Base-by-base conservation (phyloP, 495 filamentous ascomycete species). In the Hyaloscypha variabilis region DNA sequence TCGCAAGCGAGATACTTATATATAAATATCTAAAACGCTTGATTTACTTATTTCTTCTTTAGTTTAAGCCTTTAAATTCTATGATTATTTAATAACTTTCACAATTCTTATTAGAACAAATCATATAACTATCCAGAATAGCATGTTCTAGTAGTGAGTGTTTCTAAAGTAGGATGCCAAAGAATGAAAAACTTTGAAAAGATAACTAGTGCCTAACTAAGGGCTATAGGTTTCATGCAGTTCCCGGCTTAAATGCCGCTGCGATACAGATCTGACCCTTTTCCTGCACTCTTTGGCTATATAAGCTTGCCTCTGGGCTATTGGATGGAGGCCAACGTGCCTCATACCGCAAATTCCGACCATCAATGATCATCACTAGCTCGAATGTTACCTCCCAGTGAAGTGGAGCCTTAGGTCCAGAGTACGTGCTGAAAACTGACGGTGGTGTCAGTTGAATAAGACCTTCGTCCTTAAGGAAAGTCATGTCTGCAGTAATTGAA, bases 311-410 rank as follows among this genome's bases (percentile, higher is more conserved):
- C 6, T 51, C 23, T 6, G 23, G 17, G 19, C 23, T 24, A 17
- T 51, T 17, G 23, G 5, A 17, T 6, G 21, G 19, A 49, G 60
- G 60, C 42, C 50, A 62, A 21, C 60, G 60, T 25, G 60, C 60
- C 30, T 62, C 46, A 23, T 54, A 62, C 26, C 49, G 42, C 60
- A 62, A 39, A 62, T 62, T 62, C 28, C 60, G 60, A 31, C 60
- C 60, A 54, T 62, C 50, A 14, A 62, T 25, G n/a, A 62, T 62
- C 60, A 62, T 62, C 42, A 62, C 60, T 39, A 62, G 60, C 24
- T 62, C 42, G 26, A 53, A 62, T n/a, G n/a, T 36, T 31, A 62
- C 60, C 19, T 13, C 25, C 46, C 50, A 62, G 29, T 62, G 29
- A n/a, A 17, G 13, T 54, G 6, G 42, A 52, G 60, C 60, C 26